Evolutionary conservation across 257 asterid species (phyloP), one percentile per base, ranked within the genome.

Genomic region (Petunia axillaris): DNA sequence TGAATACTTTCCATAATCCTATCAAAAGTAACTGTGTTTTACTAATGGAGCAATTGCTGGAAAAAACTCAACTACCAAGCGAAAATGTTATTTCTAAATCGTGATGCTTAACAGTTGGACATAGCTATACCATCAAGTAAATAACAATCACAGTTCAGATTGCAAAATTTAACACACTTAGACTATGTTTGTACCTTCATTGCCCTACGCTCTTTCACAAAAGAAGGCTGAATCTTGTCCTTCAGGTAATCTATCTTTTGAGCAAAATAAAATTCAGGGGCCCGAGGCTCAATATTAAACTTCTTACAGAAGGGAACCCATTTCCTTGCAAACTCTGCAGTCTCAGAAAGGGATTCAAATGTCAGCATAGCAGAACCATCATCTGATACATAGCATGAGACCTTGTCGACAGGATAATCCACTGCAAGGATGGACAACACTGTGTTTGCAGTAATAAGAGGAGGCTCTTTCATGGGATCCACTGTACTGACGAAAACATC

Each of bases 251-350:
- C 94, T 60, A 91, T 89, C 88, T 91, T 91, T 80, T 89, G 93
- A 39, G 86, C 87, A 76, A 91, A 91, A 83, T 91, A 91, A 86
- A 89, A 89, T 59, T 91, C 95, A 8, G 95, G 93, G 73, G 93
- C 95, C 83, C 95, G 84, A 53, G 95, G 95, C 84, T 91, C 95
- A 50, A 91, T 85, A 60, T 66, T 82, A 74, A 86, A 89, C 83
- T 91, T 91, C 89, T 91, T 91, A 84, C 93, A 91, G 80, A 91
- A 91, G 38, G 96, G 96, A 40, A 91, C 93, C 96, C 93, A 91
- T 80, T 88, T 91, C 85, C 89, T 83, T 14, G 96, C 96, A 77
- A 89, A 91, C 83, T 91, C 96, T 5, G 96, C 91, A 3, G 93
- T 91, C 85, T 89, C 96, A 57, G 96, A 91, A 41, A 91, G 89